Conservation (phyloP, 2,329 filamentous ascomycete species). For the Aureobasidium mangrovei region DNA sequence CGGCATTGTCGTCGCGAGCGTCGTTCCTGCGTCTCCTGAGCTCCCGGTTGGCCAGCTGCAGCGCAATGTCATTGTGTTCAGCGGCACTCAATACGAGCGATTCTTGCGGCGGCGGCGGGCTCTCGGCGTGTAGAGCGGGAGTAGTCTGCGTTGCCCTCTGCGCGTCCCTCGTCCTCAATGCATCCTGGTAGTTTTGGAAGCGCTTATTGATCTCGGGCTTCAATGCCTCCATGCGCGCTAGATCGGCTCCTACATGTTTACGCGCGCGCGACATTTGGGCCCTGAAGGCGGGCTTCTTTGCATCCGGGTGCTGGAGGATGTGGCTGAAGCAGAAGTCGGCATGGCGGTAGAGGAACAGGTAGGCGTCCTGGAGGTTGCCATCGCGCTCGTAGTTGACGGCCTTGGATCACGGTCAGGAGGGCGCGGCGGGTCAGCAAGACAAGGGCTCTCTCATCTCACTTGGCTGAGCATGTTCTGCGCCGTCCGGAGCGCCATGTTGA, state of each 20-base stretch:
- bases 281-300: conserved; percentile 53
- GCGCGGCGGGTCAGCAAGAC: neutral
- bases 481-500: conserved; percentile 75
- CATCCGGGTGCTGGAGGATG: conserved; percentile 67
- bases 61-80: conserved; percentile 65
- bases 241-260: conserved; percentile 53
- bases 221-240: conserved; percentile 65
- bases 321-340: conserved; percentile 73
- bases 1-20: conserved; percentile 26
- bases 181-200: conserved; percentile 58
- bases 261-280: conserved; percentile 47
- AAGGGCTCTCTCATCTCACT: conserved; percentile 42
- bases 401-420: conserved; percentile 38
- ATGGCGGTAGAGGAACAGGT: conserved; percentile 84
- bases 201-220: conserved; percentile 69
- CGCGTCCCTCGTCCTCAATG: conserved; percentile 33
- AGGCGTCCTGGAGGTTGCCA: conserved; percentile 78
- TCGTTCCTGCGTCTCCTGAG: conserved; percentile 57
- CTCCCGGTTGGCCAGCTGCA: conserved; percentile 66
- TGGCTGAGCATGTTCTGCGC: conserved; percentile 72
- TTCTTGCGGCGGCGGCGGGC: neutral
- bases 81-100: conserved; percentile 51
- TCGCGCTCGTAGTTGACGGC: conserved; percentile 78
- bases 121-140: neutral
- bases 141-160: conserved; percentile 17